Percentiles rank a stretch among this genome's conserved stretches.
These are phyloP conservation scores for Aspergillus kassunensis DNA, from an alignment of 495 filamentous ascomycete genomes.

Conservation along the genomic window DNA sequence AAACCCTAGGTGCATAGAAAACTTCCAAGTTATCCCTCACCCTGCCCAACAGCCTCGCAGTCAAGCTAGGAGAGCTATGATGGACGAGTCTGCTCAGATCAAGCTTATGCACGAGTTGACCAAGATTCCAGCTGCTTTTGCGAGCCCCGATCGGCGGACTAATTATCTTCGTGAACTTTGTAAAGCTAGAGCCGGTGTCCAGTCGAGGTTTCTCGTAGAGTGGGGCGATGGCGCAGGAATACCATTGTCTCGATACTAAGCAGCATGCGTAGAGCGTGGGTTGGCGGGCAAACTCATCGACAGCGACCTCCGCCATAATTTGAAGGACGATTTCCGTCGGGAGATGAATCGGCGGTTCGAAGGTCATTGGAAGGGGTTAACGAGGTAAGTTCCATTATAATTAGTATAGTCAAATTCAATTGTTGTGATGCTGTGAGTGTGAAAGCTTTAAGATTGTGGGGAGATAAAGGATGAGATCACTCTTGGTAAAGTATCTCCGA, in stretches of 20 bases:
- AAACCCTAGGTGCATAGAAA: conserved; percentile 63
- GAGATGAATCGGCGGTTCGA: conserved; percentile 24
- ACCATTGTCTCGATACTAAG: conserved; percentile 63
- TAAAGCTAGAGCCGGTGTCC: conserved; percentile 48
- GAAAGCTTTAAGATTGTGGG: neutral
- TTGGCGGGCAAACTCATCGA: conserved; percentile 30
- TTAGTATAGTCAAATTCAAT: neutral
- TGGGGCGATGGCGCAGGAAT: conserved; percentile 48
- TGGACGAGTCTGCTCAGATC: conserved; percentile 61
- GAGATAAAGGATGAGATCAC: conserved; percentile 11
- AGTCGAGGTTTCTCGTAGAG: conserved; percentile 56
- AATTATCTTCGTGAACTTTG: conserved; percentile 56
- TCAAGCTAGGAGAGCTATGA: conserved; percentile 60
- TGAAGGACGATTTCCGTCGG: conserved; percentile 53
- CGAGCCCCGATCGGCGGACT: conserved; percentile 58
- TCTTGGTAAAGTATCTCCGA: neutral
- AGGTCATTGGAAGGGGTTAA: conserved; percentile 9
- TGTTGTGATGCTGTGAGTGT: conserved; percentile 6
- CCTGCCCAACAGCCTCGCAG: conserved; percentile 59
- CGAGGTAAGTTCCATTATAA: conserved; percentile 9
- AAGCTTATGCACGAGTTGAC: conserved; percentile 51
- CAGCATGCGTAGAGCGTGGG: conserved; percentile 49
- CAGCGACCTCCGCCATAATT: conserved; percentile 33
- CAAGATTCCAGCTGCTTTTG: conserved; percentile 51
- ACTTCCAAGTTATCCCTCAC: conserved; percentile 53